phyloP scores from a whole-genome alignment of 2,329 filamentous ascomycete species.

The Ceratocystis lukuohia region DNA sequence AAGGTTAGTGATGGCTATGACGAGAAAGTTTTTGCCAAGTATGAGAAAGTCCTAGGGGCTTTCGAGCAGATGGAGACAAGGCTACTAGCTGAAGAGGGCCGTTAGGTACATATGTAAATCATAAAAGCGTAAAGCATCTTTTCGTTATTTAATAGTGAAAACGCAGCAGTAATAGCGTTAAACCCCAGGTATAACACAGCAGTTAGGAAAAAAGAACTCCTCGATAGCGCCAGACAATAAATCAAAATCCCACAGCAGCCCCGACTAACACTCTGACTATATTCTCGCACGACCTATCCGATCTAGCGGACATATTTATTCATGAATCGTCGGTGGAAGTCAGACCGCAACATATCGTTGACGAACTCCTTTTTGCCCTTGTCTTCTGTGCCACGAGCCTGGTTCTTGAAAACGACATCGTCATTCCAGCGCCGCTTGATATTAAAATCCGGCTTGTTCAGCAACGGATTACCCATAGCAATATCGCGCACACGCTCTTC shows the following conservation, averaged over 20 bases:
- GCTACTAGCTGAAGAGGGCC: constrained; percentile 33
- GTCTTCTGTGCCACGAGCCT: constrained; percentile 87
- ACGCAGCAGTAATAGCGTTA: background rate
- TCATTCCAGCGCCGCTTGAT: constrained; percentile 94
- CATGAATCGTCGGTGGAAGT: constrained; percentile 99
- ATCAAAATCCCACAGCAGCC: constrained; percentile 9
- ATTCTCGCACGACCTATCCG: background rate
- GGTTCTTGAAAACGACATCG: constrained; percentile 98
- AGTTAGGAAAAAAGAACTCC: background rate
- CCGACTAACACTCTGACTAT: background rate
- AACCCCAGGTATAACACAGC: background rate
- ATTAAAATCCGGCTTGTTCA: constrained; percentile 79
- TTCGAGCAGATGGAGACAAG: constrained; percentile 63
- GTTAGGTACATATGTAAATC: constrained; percentile 1
- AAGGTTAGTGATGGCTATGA: constrained; percentile 73
- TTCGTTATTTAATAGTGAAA: background rate
- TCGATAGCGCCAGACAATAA: constrained; percentile 15
- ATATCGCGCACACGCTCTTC: constrained; percentile 79
- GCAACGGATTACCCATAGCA: constrained; percentile 77
- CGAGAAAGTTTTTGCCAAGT: constrained; percentile 58
- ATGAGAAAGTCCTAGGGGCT: constrained; percentile 61
- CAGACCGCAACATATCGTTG: constrained; percentile 86
- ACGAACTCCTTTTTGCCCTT: constrained; percentile 91
- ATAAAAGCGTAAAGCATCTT: background rate
- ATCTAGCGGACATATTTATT: constrained; percentile 46